Evolutionary conservation across 2,329 filamentous ascomycete species (phyloP), one percentile per base, ranked within the genome.

Genomic region (Dendrostoma leiphaemia): DNA sequence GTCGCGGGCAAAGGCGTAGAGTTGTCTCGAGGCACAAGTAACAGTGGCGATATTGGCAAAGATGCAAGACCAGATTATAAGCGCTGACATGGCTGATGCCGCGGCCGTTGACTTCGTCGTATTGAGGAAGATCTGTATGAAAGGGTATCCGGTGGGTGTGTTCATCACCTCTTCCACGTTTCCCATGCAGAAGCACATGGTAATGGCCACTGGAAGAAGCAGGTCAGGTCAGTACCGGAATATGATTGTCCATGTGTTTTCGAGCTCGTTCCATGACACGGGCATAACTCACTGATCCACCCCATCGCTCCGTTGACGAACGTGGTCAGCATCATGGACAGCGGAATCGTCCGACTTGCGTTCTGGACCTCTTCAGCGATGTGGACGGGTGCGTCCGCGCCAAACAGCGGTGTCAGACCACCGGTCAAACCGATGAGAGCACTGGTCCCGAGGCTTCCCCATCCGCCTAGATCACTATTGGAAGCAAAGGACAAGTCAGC

Each of bases 381-480:
- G 37, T 69, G 64, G 4, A 64, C 62, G 7, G 62, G 62, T 5
- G 63, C 61, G 50, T 71, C 68, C 2, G 64, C 63, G 15, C 68
- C 69, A 17, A 69, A 54, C 9, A 70, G 63, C 3, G 63, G 67
- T 38, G 69, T 64, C 5, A 74, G 63, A 3, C 68, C 67, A 26
- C 70, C 71, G 35, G 71, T 65, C 51, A 74, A 68, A 53, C 68
- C 74, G 9, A 71, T 61, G 51, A 66, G 68, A 51, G 69, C 73
- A 7, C 70, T 68, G 6, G 71, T 53, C 7, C 71, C 62, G 3
- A 58, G 43, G 48, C 61, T 70, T 7, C 60, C 60, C 69, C 69
- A 72, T 19, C 63, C 64, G 17, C 67, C 65, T 34, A 59, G 63
- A 49, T 70, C 66, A 4, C n/a, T n/a, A n/a, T n/a, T n/a, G n/a